Percentiles rank a stretch among this genome's conserved stretches.
Conservation (phyloP, 2,329 filamentous ascomycete genomes). For the Colletotrichum somersetense region DNA sequence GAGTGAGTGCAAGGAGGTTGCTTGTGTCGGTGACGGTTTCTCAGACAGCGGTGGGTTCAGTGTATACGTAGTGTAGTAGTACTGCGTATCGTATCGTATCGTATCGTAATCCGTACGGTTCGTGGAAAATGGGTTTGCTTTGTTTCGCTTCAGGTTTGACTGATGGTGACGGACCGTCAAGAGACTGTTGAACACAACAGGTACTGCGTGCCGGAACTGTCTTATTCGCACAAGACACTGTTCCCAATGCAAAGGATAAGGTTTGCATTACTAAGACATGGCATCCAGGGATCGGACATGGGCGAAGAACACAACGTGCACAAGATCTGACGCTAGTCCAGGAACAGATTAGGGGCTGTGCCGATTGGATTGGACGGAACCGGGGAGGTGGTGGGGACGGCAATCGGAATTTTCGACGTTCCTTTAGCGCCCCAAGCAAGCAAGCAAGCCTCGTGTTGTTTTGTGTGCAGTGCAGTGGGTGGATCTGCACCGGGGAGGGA, state of each 20-base stretch:
- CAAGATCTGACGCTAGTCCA: slow-evolving; percentile 39
- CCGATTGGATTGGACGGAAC: slow-evolving; percentile 39
- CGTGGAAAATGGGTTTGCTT: no score
- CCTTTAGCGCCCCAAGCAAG: slow-evolving; percentile 24
- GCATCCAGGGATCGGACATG: slow-evolving; percentile 30
- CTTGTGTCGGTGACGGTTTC: slow-evolving; percentile 17
- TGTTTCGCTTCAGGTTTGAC: not conserved
- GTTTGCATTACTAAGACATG: slow-evolving; percentile 42
- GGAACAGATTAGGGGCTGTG: not conserved
- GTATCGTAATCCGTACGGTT: no score
- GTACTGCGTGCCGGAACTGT: slow-evolving; percentile 7
- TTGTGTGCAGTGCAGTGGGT: slow-evolving; percentile 37
- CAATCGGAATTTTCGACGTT: slow-evolving; percentile 33
- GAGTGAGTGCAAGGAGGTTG: slow-evolving; percentile 24
- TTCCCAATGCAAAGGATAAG: slow-evolving; percentile 41
- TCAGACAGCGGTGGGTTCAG: not conserved
- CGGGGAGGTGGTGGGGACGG: slow-evolving; percentile 18
- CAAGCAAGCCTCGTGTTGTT: slow-evolving; percentile 32
- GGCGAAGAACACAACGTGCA: slow-evolving; percentile 35
- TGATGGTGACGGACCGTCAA: not conserved
- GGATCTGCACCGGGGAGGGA: slow-evolving; percentile 17
- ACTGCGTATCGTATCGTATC: no score
- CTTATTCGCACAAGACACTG: slow-evolving; percentile 24
- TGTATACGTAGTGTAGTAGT: no score
- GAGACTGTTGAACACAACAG: not conserved